phyloP scores from a whole-genome alignment of 2,329 filamentous ascomycete species.

The Fusarium drepaniforme region DNA sequence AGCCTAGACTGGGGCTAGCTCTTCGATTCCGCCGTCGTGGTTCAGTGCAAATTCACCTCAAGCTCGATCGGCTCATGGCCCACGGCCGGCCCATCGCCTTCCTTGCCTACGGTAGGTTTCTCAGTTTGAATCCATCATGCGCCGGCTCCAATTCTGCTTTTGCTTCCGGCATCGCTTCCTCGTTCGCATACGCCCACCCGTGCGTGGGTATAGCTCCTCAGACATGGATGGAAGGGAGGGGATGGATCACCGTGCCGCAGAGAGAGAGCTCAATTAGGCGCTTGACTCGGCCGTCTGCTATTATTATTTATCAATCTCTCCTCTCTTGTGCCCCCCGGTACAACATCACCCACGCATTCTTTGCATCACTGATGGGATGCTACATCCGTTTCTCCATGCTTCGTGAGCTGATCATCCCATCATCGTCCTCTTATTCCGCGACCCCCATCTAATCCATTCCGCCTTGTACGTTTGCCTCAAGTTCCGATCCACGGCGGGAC shows the following conservation, averaged over 20 bases:
- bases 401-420: conserved; percentile 21
- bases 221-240: background rate
- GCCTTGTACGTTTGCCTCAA: conserved; percentile 7
- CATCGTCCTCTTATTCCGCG: conserved; percentile 24
- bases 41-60: conserved; percentile 5
- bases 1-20: conserved; percentile 2
- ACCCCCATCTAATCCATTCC: conserved; percentile 12
- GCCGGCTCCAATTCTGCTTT: conserved; percentile 10
- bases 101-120: background rate
- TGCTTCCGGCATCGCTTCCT: conserved; percentile 13
- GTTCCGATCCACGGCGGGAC: background rate
- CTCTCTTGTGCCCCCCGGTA: conserved; percentile 6
- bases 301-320: conserved; percentile 8
- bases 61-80: conserved; percentile 15
- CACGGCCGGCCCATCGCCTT: background rate
- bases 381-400: background rate
- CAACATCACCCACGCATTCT: conserved; percentile 9
- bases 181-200: background rate
- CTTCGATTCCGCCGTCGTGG: conserved; percentile 24
- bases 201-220: background rate
- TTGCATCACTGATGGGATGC: background rate
- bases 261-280: background rate
- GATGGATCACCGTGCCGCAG: background rate
- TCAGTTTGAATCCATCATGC: conserved; percentile 3
- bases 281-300: conserved; percentile 19